Evolutionary conservation across 345 rosid species (phyloP), one percentile per base, ranked within the genome.

Genomic region (Bruguiera gymnorhiza): DNA sequence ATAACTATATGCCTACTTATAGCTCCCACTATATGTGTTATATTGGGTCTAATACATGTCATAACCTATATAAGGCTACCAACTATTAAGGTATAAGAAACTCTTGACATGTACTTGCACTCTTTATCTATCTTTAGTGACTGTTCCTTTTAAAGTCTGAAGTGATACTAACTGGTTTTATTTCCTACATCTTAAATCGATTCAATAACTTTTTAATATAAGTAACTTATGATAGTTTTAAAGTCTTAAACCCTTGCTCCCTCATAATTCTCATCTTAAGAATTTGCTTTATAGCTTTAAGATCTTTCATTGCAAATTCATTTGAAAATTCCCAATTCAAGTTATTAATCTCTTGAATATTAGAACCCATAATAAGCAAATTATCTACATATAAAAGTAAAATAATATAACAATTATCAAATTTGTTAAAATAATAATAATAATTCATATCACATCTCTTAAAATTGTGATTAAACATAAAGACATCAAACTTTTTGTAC

Each of bases 171-270:
- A 5, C 7, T 5, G 6, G 54, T 0, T 51, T 51, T 8, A 6
- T n/a, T 15, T 51, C 8, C 3, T 2, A 0, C 1, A 51, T 51
- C 2, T n/a, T 18, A 1, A 18, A 18, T 4, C 21, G 0, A 0
- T 51, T n/a, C 4, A 51, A 6, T 1, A 51, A 18, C n/a, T 51
- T 51, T 15, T 2, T 0, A 18, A 51, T 7, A 2, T 18, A 18
- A 3, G 5, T 2, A 15, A 15, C 21, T 6, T 51, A 7, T 18
- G 21, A 51, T 18, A 51, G 1, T 51, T n/a, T 51, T 0, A 51
- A 51, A 18, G 7, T 0, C 3, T 1, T 6, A 13, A 16, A 24
- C 24, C 24, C 24, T 24, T 24, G 24, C 24, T 50, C 16, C 53
- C 53, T 16, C 0, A 6, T 13, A 18, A 51, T 51, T 8, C 54